A percentile compares a stretch with the other conserved stretches of the same genome.
Evolutionary conservation across 495 filamentous ascomycete species (phyloP).

Genomic region (Tuber umbilicatum): DNA sequence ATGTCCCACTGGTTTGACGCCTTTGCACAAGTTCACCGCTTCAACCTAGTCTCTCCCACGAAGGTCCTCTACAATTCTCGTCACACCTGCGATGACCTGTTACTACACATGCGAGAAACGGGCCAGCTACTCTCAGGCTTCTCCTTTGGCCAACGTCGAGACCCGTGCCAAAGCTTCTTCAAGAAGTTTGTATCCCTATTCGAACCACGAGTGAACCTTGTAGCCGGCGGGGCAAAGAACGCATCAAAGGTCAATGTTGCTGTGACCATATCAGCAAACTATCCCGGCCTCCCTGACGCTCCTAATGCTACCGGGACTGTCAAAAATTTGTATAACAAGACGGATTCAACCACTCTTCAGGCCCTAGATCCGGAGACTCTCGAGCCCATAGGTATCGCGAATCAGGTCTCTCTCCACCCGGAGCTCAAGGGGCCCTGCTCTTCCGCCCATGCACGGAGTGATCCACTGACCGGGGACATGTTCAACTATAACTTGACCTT

Average conservation of each 20-base stretch:
- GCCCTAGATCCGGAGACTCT: slow-evolving; percentile 62
- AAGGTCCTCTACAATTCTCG: slow-evolving; percentile 68
- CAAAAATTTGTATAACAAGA: slow-evolving; percentile 54
- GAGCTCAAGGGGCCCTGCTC: slow-evolving; percentile 57
- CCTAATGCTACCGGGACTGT: slow-evolving; percentile 36
- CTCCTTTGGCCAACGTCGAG: slow-evolving; percentile 58
- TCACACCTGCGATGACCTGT: slow-evolving; percentile 52
- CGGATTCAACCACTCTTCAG: slow-evolving; percentile 54
- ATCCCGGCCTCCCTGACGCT: slow-evolving; percentile 47
- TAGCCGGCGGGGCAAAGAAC: slow-evolving; percentile 23
- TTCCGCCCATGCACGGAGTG: slow-evolving; percentile 61
- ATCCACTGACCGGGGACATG: slow-evolving; percentile 66
- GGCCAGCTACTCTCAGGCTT: slow-evolving; percentile 47
- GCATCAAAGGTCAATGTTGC: slow-evolving; percentile 50
- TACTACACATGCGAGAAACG: slow-evolving; percentile 51
- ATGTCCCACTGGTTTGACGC: slow-evolving; percentile 74
- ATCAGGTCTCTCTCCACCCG: slow-evolving; percentile 58
- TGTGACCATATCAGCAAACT: slow-evolving; percentile 56
- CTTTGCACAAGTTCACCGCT: slow-evolving; percentile 67
- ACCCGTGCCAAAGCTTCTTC: slow-evolving; percentile 65
- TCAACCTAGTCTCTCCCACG: slow-evolving; percentile 53
- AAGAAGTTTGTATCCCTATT: slow-evolving; percentile 56
- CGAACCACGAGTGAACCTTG: slow-evolving; percentile 18
- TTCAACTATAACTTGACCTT: slow-evolving; percentile 67
- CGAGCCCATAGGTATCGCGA: slow-evolving; percentile 57